Conservation (phyloP, 2,329 filamentous ascomycete genomes). For the Trichoderma hamatum region DNA sequence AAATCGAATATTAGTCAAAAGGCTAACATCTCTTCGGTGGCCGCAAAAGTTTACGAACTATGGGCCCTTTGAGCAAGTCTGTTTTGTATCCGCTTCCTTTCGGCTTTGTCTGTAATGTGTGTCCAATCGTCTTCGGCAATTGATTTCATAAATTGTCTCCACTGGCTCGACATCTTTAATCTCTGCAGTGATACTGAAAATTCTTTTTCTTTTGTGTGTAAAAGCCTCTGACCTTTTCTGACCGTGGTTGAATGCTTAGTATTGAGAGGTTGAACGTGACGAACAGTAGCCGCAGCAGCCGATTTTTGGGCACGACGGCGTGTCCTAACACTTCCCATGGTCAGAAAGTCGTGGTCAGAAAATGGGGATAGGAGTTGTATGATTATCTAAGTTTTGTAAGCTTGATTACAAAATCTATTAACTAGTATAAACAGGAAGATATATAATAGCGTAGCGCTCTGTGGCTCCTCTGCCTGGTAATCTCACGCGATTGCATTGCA, state of each 20-base stretch:
- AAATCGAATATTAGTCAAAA: not conserved
- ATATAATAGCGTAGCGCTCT: not conserved
- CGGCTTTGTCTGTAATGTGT: not conserved
- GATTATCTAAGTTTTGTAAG: not conserved
- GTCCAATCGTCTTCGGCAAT: conserved; percentile 1
- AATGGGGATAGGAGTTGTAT: not conserved
- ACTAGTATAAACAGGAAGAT: not conserved
- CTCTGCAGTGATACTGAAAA: not conserved
- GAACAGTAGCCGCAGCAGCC: not conserved
- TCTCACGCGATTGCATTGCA: not conserved
- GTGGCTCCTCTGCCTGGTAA: not conserved
- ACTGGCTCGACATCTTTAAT: not conserved
- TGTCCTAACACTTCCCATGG: not conserved
- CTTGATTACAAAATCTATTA: not conserved
- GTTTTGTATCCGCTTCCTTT: conserved; percentile 12
- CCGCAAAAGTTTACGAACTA: not conserved
- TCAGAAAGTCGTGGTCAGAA: not conserved
- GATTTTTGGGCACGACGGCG: not conserved
- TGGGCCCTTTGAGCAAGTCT: conserved; percentile 15
- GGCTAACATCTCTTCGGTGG: too few relatives aligned
- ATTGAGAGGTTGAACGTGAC: not conserved
- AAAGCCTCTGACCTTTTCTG: not conserved
- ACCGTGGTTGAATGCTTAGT: not conserved
- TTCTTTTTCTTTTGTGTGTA: not conserved
- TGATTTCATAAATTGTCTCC: conserved; percentile 4